Base-by-base conservation (phyloP, 495 filamentous ascomycete genomes). In the Gamarada debralockiae region DNA sequence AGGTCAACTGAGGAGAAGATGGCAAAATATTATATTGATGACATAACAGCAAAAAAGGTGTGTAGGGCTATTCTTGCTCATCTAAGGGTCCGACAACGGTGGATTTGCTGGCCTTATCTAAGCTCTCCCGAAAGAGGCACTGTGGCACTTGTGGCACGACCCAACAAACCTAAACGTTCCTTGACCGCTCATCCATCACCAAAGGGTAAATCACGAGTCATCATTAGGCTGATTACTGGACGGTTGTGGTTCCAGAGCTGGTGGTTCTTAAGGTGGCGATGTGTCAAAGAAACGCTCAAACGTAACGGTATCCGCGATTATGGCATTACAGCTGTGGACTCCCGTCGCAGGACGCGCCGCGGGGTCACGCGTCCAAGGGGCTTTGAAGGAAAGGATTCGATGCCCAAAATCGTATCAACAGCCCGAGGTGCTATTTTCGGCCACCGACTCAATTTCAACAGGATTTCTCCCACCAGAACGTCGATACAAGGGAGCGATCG, bases 21-120 rank as follows among this genome's bases (percentile, higher is more conserved):
- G 36, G 36, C 21, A 51, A 23, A 34, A 34, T n/a, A 27, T 14
- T 43, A 24, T 18, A 8, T 13, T 47, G 42, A 48, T 47, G 44
- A 47, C 42, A 56, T 18, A 53, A 44, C 27, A 53, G 13, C 6
- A 38, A 13, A 49, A 12, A 17, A 27, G 43, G 51, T 47, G 41
- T 39, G 51, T 23, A 42, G 44, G 34, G 24, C 23, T 29, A 57
- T 46, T 43, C 50, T 43, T 49, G 39, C 46, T n/a, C n/a, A n/a
- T n/a, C n/a, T n/a, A n/a, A 49, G 24, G 50, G 50, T 58, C 56
- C 56, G 56, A 49, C 14, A 39, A 49, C 56, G 56, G 56, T 40
- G 23, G n/a, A 25, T 7, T 39, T 17, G 14, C 23, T 46, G n/a
- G 17, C 23, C 51, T 55, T 48, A 49, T 48, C 43, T 51, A 51